These are phyloP conservation scores for Cucurbita moschata DNA, from an alignment of 306 rosid genomes.

Conservation along the genomic window DNA sequence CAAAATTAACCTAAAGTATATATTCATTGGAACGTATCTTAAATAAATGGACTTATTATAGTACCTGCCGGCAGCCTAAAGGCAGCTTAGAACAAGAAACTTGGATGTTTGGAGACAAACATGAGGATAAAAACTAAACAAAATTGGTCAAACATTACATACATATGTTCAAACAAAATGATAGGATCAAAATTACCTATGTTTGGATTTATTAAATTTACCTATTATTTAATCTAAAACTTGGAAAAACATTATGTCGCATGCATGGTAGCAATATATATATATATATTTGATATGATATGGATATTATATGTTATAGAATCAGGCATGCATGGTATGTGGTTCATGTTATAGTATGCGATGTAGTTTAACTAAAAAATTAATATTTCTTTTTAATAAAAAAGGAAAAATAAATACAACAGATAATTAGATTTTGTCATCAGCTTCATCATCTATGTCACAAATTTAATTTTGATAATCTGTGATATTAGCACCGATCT, in stretches of 20 bases:
- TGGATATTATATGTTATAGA: background rate
- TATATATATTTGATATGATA: background rate
- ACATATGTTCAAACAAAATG: background rate
- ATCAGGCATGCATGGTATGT: background rate
- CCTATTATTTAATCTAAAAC: too few relatives aligned
- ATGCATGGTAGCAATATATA: background rate
- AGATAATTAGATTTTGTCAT: conserved; percentile 15
- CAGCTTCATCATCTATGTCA: background rate
- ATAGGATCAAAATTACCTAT: background rate
- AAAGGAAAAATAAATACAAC: background rate
- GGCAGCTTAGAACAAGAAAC: background rate
- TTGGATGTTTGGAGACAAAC: background rate
- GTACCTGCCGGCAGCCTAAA: background rate
- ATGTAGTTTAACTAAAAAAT: background rate
- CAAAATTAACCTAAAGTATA: background rate
- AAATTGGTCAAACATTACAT: background rate
- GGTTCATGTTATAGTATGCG: too few relatives aligned
- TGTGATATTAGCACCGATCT: conserved; percentile 12
- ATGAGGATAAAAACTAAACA: background rate
- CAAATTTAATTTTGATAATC: conserved; percentile 1
- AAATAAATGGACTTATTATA: background rate
- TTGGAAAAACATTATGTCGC: too few relatives aligned
- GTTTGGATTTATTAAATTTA: too few relatives aligned
- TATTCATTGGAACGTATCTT: background rate
- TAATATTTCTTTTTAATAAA: background rate